Evolutionary conservation across 2,329 filamentous ascomycete species (phyloP), one percentile per base, ranked within the genome.

Genomic region (Botrytis aclada): DNA sequence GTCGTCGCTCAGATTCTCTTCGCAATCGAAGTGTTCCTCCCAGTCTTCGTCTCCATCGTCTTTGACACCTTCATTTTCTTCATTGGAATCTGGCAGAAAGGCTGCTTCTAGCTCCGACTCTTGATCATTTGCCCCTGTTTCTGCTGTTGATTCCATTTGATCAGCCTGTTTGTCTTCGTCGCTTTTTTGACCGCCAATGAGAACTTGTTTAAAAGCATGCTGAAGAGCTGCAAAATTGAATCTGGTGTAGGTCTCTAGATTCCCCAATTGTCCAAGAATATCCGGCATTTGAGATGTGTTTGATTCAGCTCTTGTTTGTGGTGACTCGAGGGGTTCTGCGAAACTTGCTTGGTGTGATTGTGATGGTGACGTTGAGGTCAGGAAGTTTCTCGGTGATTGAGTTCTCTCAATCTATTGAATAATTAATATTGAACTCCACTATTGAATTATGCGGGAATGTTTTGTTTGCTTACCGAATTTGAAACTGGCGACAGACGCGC

Each of bases 271-370:
- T 64, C n/a, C 9, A 25, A 39, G 25, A 39, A n/a, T 0, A 3
- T 16, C 10, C 1, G 25, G 16, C 2, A 12, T 18, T 3, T 7
- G 64, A 66, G 32, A 39, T 39, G 25, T 39, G 9, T 29, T 4
- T 54, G 64, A 25, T 14, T 14, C 32, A 8, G 32, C 9, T 12
- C 22, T 39, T n/a, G 34, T 10, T 2, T 29, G 34, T 39, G 16
- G 8, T 5, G 7, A n/a, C 9, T 25, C 29, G 25, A 4, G 14
- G 8, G 3, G 0, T 5, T 10, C 43, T 5, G 43, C 1, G 25
- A n/a, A 6, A 20, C 12, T 1, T 51, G 6, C 1, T 47, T 25
- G 45, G 3, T 3, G 3, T 9, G 14, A 1, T 39, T 1, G 9
- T 22, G 22, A 29, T 5, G 20, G 20, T 29, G 64, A 18, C 2